phyloP scores from a whole-genome alignment of 2,329 filamentous ascomycete species.

The Fusarium metavorans region DNA sequence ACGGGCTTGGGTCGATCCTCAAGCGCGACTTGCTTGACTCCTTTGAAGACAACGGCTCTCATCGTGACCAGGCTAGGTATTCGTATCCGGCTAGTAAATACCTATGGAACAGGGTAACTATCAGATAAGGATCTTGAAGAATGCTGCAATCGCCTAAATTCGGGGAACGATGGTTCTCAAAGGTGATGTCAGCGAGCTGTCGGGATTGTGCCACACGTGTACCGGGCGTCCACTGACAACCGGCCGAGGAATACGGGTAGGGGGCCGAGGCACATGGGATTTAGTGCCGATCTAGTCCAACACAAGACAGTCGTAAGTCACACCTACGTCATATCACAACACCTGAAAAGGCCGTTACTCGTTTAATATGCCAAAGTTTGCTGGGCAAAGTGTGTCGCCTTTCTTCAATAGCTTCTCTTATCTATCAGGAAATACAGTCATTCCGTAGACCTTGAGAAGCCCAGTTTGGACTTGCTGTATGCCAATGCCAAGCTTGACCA shows the following conservation, averaged over 20 bases:
- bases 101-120: neutral
- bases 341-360: neutral
- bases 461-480: too few species aligned
- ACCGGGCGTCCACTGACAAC: neutral
- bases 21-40: neutral
- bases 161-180: neutral
- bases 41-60: constrained; percentile 31
- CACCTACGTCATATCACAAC: neutral
- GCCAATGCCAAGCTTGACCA: too few species aligned
- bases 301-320: neutral
- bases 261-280: neutral
- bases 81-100: neutral
- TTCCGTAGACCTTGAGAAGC: too few species aligned
- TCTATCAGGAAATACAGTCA: too few species aligned
- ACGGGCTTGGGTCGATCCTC: constrained; percentile 19
- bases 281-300: neutral
- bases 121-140: neutral
- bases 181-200: neutral
- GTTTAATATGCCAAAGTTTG: neutral
- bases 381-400: neutral
- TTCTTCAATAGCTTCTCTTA: neutral
- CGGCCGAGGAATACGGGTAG: neutral
- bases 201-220: neutral
- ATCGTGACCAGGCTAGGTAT: neutral
- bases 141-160: neutral